Percentiles rank a stretch among this genome's conserved stretches.
phyloP scores from a whole-genome alignment of 305 asterid genomes.

The Solanum chacoense region DNA sequence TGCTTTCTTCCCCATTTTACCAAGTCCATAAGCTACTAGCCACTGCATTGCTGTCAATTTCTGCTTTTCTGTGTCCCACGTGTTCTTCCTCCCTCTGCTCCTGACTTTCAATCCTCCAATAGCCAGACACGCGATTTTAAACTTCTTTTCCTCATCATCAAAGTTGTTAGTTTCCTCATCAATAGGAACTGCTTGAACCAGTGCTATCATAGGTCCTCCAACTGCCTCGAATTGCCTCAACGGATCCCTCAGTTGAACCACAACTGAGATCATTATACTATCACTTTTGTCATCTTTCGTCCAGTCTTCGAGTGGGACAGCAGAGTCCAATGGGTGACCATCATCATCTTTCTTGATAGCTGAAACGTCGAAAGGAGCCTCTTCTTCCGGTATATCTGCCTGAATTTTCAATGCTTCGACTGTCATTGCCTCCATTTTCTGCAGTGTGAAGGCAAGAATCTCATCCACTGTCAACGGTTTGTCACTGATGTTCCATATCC shows the following conservation, averaged over 20 bases:
- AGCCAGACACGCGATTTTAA: slow-evolving; percentile 43
- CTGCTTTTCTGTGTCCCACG: slow-evolving; percentile 72
- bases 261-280: slow-evolving; percentile 25
- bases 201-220: slow-evolving; percentile 71
- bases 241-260: slow-evolving; percentile 75
- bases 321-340: slow-evolving; percentile 33
- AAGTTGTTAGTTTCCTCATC: neutral
- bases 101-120: slow-evolving; percentile 63
- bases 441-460: slow-evolving; percentile 55
- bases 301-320: slow-evolving; percentile 59
- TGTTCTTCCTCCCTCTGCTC: slow-evolving; percentile 18
- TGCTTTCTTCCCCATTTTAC: slow-evolving; percentile 47
- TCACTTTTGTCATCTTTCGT: slow-evolving; percentile 7
- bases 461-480: slow-evolving; percentile 43
- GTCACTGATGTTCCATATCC: slow-evolving; percentile 69
- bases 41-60: slow-evolving; percentile 75
- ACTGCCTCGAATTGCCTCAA: slow-evolving; percentile 78
- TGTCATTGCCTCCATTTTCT: slow-evolving; percentile 69
- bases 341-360: slow-evolving; percentile 18
- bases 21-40: slow-evolving; percentile 62
- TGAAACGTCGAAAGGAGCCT: slow-evolving; percentile 60
- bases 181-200: slow-evolving; percentile 31
- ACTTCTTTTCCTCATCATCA: slow-evolving; percentile 39
- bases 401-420: slow-evolving; percentile 64
- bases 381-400: slow-evolving; percentile 59